Conservation (phyloP, 441 rosid genomes). For the Aquilaria agallochum region DNA sequence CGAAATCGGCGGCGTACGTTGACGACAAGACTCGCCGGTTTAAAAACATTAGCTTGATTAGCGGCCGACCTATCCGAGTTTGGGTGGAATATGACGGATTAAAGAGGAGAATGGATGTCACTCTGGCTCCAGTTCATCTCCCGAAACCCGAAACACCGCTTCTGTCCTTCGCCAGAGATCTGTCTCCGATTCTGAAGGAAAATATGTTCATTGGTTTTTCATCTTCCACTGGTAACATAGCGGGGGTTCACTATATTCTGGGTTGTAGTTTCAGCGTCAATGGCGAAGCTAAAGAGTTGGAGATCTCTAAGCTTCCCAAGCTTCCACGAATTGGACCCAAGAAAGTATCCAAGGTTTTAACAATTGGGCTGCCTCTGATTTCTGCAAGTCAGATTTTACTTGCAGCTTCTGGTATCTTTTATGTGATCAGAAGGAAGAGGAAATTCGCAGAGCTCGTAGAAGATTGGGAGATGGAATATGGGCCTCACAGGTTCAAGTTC, state of each 20-base stretch:
- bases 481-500: slow-evolving; percentile 25
- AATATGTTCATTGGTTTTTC: too few species aligned
- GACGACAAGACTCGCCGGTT: slow-evolving; percentile 19
- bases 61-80: slow-evolving; percentile 43
- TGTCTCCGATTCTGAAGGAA: slow-evolving; percentile 16
- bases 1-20: slow-evolving; percentile 41
- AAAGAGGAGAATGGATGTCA: slow-evolving; percentile 16
- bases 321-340: too few species aligned
- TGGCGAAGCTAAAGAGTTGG: too few species aligned
- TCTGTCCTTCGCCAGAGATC: slow-evolving; percentile 25
- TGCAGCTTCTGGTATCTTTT: not conserved
- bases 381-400: not conserved
- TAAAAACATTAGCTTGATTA: slow-evolving; percentile 37
- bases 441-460: slow-evolving; percentile 22
- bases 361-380: not conserved
- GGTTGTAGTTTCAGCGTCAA: too few species aligned
- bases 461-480: slow-evolving; percentile 36
- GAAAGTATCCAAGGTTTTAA: too few species aligned
- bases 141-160: slow-evolving; percentile 30
- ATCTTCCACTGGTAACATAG: too few species aligned
- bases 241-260: too few species aligned
- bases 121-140: slow-evolving; percentile 23
- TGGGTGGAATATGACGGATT: slow-evolving; percentile 12
- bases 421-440: not conserved
- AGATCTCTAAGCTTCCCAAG: too few species aligned